Evolutionary conservation across 257 asterid genomes (phyloP).

Genomic region (Gynochthodes officinalis): DNA sequence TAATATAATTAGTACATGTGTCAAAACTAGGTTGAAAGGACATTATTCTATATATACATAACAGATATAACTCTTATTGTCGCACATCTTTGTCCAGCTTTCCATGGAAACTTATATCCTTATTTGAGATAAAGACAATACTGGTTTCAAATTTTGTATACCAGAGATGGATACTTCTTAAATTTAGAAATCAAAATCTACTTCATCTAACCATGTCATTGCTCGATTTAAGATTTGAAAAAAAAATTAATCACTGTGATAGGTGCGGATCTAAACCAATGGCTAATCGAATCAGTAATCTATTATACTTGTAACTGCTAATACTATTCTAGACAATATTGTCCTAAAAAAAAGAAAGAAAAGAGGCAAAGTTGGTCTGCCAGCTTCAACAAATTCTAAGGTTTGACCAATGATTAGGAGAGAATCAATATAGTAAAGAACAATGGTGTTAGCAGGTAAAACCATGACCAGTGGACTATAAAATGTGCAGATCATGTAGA

Average conservation of each 20-base stretch:
- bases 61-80: background rate
- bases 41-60: no score
- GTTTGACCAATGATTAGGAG: background rate
- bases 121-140: background rate
- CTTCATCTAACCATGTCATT: background rate
- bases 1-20: no score
- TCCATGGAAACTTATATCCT: background rate
- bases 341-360: no score
- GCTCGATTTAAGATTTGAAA: background rate
- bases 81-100: background rate
- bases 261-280: background rate
- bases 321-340: background rate
- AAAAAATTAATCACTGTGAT: background rate
- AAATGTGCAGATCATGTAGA: no score
- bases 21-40: no score
- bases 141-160: background rate
- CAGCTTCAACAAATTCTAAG: background rate
- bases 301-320: background rate
- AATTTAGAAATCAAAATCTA: background rate
- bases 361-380: background rate
- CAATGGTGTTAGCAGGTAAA: background rate
- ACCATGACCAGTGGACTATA: background rate
- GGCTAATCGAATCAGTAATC: background rate
- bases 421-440: no score
- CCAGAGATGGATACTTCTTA: background rate